A percentile compares a stretch with the other conserved stretches of the same genome.
These are phyloP conservation scores for Rhytidiadelphus loreus DNA, from an alignment of 225 moss, liverwort and hornwort genomes.

Conservation along the genomic window DNA sequence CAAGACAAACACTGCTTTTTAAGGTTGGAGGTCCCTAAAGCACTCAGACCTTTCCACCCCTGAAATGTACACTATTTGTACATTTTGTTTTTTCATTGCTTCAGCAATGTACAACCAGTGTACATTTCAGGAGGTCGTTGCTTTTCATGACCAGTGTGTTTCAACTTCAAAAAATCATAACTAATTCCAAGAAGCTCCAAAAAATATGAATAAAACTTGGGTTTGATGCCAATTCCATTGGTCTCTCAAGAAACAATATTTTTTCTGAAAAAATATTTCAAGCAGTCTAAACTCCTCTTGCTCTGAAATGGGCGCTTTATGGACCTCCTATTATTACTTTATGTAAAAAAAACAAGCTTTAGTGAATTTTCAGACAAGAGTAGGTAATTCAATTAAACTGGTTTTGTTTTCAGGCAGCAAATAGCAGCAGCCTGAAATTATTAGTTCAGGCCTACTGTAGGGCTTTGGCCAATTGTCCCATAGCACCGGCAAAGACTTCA, in stretches of 20 bases:
- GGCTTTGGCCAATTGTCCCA: background rate
- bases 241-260: too few species aligned
- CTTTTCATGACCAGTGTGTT: rapidly evolving
- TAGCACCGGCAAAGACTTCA: background rate
- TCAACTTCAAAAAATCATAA: background rate
- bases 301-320: too few species aligned
- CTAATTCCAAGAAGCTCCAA: background rate
- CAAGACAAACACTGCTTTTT: background rate
- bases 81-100: background rate
- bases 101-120: rapidly evolving
- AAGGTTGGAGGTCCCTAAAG: background rate
- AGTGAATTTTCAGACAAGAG: background rate
- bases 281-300: background rate
- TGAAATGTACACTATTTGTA: background rate
- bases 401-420: background rate
- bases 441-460: background rate
- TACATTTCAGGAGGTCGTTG: rapidly evolving
- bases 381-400: background rate
- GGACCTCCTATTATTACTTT: too few species aligned
- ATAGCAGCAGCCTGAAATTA: background rate
- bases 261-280: background rate
- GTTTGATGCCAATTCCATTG: background rate
- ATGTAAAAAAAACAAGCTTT: too few species aligned
- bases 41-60: rapidly evolving
- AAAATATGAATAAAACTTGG: background rate